Evolutionary conservation across 2,329 filamentous ascomycete species (phyloP), one percentile per base, ranked within the genome.

Genomic region (Colletotrichum cordylinicola): DNA sequence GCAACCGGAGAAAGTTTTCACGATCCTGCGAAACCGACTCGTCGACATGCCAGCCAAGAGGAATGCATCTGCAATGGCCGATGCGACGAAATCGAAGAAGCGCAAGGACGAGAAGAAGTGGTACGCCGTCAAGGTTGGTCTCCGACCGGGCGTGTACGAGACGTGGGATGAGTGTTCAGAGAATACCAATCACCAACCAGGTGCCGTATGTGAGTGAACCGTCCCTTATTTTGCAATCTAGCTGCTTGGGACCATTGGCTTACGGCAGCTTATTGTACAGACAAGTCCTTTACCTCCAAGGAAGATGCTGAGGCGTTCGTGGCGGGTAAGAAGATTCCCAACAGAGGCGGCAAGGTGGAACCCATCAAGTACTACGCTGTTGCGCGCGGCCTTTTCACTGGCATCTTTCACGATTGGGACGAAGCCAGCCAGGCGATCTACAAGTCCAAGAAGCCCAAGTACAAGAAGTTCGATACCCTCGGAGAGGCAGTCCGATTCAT

Each of bases 401-500:
- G 92, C 37, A 90, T 93, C 35, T 93, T 91, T 81, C 88, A 85
- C 3, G 87, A 91, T 72, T 93, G 96, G 95, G 84, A 90, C 15
- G 91, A 92, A 56, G 95, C 94, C 13, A 89, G 93, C 76, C 88
- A 92, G 78, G 94, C 96, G 78, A 95, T 97, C 77, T 91, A 88
- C 37, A 95, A 94, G 4, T 93, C 93, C 81, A 93, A 93, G 79
- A 92, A 92, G 7, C 91, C 91, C 55, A 92, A 92, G 79, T 92
- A 94, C 83, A 94, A 93, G 83, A 93, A 91, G 77, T 96, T 96
- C 78, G 84, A 86, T 6, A 94, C 91, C 2, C 88, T 90, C 31
- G 88, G 88, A 73, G 95, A 98, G 83, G 96, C 96, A 0, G 92
- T 96, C 81, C 91, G 91, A 24, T 98, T 94, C 82, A 94, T 98